Percentiles rank a stretch among this genome's conserved stretches.
These are phyloP conservation scores for Leucoagaricus sp. DNA, from an alignment of 1,284 basidiomycete species.

Conservation along the genomic window DNA sequence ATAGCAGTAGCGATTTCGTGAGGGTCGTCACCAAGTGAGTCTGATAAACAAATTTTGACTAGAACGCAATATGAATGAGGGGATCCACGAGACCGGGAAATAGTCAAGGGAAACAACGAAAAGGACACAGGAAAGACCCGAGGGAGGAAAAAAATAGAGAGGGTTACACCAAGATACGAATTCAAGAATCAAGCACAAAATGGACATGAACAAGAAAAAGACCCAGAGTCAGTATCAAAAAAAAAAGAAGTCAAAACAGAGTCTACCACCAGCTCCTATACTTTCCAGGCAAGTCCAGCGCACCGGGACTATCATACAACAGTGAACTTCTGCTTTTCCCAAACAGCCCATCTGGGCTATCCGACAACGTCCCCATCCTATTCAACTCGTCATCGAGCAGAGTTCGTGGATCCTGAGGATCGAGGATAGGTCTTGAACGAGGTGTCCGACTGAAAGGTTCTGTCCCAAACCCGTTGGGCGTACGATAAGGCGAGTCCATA, in stretches of 20 bases:
- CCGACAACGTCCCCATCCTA: constrained; percentile 44
- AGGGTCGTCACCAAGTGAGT: too few relatives aligned
- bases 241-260: constrained; percentile 8
- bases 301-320: constrained; percentile 63
- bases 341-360: constrained; percentile 62
- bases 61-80: background rate
- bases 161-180: constrained; percentile 5
- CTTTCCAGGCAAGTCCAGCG: constrained; percentile 42
- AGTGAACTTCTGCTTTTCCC: constrained; percentile 47
- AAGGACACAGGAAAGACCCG: constrained; percentile 3
- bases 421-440: constrained; percentile 50
- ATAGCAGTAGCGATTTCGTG: background rate
- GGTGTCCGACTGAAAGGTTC: constrained; percentile 63
- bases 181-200: background rate
- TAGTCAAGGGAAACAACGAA: background rate
- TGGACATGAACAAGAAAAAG: background rate
- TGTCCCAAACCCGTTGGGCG: constrained; percentile 39
- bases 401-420: constrained; percentile 66
- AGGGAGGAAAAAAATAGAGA: constrained; percentile 2
- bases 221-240: background rate
- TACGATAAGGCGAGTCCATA: constrained; percentile 56
- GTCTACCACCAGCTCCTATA: constrained; percentile 52
- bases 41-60: background rate
- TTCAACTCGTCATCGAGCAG: constrained; percentile 68
- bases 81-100: constrained; percentile 1